A percentile compares a stretch with the other conserved stretches of the same genome.
phyloP scores from a whole-genome alignment of 1,139 yeast genomes.

The Kodamaea anthophila region DNA sequence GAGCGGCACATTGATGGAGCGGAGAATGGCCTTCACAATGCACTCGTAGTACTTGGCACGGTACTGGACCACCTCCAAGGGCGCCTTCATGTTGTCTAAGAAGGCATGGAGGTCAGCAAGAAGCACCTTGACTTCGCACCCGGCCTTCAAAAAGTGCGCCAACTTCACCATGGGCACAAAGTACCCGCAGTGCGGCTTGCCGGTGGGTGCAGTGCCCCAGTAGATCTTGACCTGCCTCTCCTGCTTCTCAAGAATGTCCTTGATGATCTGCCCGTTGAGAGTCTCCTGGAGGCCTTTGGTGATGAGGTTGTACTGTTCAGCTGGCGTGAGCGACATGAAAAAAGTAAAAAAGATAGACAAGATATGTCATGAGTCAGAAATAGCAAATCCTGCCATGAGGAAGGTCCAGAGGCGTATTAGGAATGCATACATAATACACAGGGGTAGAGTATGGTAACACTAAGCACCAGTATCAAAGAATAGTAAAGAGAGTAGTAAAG shows the following conservation, averaged over 20 bases:
- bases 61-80: slow-evolving; percentile 82
- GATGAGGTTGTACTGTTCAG: slow-evolving; percentile 69
- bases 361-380: too few species aligned
- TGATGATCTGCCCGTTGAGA: slow-evolving; percentile 81
- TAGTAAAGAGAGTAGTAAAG: too few species aligned
- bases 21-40: slow-evolving; percentile 77
- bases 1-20: slow-evolving; percentile 83
- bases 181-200: slow-evolving; percentile 97
- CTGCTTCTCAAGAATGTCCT: slow-evolving; percentile 72
- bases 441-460: too few species aligned
- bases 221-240: slow-evolving; percentile 79
- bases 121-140: slow-evolving; percentile 87
- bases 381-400: too few species aligned
- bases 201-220: slow-evolving; percentile 94
- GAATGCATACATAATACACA: too few species aligned
- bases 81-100: slow-evolving; percentile 97
- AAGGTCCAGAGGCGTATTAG: too few species aligned
- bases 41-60: slow-evolving; percentile 87
- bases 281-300: slow-evolving; percentile 89
- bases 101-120: slow-evolving; percentile 97
- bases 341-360: too few species aligned
- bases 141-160: slow-evolving; percentile 93
- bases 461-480: too few species aligned
- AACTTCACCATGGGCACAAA: slow-evolving; percentile 96
- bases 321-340: slow-evolving; percentile 38